Base-by-base conservation (phyloP, 2,329 filamentous ascomycete genomes). In the Arachnomyces sp. region DNA sequence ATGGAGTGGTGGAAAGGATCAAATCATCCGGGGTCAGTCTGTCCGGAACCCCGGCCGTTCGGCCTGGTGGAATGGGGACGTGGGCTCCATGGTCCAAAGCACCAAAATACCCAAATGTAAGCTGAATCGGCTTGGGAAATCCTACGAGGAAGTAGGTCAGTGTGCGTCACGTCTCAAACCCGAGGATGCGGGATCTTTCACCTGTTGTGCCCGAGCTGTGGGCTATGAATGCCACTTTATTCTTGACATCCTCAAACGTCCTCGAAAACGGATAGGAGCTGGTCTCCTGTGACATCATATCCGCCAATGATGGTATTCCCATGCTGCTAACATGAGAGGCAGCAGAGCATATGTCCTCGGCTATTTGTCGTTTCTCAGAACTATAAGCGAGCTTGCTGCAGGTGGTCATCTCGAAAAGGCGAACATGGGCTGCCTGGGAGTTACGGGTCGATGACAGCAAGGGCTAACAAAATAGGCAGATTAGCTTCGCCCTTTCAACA, bases 171-270 rank as follows among this genome's bases (percentile, higher is more conserved):
- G n/a, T n/a, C n/a, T n/a, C n/a, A n/a, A n/a, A n/a, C n/a, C n/a
- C n/a, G n/a, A n/a, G n/a, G n/a, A n/a, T n/a, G n/a, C n/a, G n/a
- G n/a, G n/a, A 25, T 25, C 20, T 25, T 25, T 5, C 9, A 58
- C 60, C 60, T 11, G 60, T 63, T 2, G 59, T 59, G 16, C 60
- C 60, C n/a, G 60, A 63, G 13, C 59, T 63, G 41, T 63, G 61
- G 18, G 61, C 56, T 7, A 61, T 56, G 8, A 55, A 39, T 2
- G 43, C 38, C 2, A 42, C 39, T 5, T 54, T 43, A 14, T 58
- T 38, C 31, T 54, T 50, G 0, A 40, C 47, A 11, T 56, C 48
- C 6, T 49, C 36, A 20, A 39, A 52, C 2, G 49, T 40, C 34
- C 48, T 52, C 2, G 31, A 36, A 29, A 40, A 55, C 6, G 48